Conservation (phyloP, 441 rosid species). For the Erodium texanum region DNA sequence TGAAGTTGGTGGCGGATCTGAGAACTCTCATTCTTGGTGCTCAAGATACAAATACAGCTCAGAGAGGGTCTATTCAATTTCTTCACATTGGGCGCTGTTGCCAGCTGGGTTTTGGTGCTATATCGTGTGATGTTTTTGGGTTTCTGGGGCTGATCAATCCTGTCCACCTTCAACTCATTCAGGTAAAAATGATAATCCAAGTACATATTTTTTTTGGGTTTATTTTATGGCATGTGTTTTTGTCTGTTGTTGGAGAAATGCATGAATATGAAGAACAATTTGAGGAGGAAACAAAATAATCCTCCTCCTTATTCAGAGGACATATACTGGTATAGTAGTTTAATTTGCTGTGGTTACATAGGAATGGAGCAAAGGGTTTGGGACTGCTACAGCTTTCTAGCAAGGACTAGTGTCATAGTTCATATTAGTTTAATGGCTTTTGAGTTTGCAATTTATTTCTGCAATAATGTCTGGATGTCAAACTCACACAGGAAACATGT, state of each 20-base stretch:
- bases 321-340: no score
- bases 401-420: background rate
- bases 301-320: background rate
- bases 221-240: background rate
- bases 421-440: background rate
- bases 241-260: background rate
- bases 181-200: background rate
- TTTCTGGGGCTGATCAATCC: background rate
- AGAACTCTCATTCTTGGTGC: background rate
- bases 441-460: background rate
- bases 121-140: background rate
- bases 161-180: background rate
- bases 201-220: background rate
- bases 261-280: background rate
- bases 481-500: background rate
- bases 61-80: background rate
- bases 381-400: background rate
- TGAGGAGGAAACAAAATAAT: background rate
- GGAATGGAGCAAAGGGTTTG: background rate
- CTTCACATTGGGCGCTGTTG: background rate
- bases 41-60: background rate
- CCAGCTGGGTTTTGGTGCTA: background rate
- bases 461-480: background rate
- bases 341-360: no score
- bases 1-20: background rate